Percentiles rank a stretch among this genome's conserved stretches.
Evolutionary conservation across 805 yeast species (phyloP).

Genomic region (Zygosaccharomyces lentus): DNA sequence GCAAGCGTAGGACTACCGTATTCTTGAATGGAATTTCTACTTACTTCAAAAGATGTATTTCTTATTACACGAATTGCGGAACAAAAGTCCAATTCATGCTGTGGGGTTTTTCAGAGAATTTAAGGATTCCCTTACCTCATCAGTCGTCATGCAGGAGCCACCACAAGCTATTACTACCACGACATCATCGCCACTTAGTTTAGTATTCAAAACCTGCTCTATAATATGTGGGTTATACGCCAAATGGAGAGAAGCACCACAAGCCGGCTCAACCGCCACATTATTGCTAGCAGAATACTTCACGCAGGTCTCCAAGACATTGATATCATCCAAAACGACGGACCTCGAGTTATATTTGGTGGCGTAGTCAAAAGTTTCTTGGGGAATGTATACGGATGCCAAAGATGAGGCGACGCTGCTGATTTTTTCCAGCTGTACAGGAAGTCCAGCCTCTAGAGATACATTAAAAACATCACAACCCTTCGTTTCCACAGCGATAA

Average conservation of each 20-base stretch:
- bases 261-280: conserved; percentile 60
- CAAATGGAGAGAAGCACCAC: conserved; percentile 61
- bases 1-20: too few species aligned
- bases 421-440: conserved; percentile 43
- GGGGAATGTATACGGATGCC: conserved; percentile 56
- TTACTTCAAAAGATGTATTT: too few species aligned
- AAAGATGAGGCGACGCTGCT: conserved; percentile 59
- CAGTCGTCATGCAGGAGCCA: too few species aligned
- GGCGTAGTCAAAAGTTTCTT: conserved; percentile 45
- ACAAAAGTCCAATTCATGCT: too few species aligned
- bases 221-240: conserved; percentile 34
- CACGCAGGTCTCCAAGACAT: conserved; percentile 52
- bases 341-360: conserved; percentile 40
- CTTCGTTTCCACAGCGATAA: conserved; percentile 50
- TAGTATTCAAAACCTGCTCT: conserved; percentile 22
- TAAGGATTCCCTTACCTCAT: too few species aligned
- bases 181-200: conserved; percentile 38
- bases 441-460: conserved; percentile 45
- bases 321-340: conserved; percentile 47
- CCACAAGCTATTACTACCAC: conserved; percentile 57
- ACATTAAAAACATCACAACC: conserved; percentile 54
- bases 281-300: conserved; percentile 49
- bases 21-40: too few species aligned
- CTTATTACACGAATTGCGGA: too few species aligned
- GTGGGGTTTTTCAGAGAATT: too few species aligned